These are phyloP conservation scores for Coemansia sp. DNA, from an alignment of 192 early-diverging fungal genomes.

Conservation along the genomic window DNA sequence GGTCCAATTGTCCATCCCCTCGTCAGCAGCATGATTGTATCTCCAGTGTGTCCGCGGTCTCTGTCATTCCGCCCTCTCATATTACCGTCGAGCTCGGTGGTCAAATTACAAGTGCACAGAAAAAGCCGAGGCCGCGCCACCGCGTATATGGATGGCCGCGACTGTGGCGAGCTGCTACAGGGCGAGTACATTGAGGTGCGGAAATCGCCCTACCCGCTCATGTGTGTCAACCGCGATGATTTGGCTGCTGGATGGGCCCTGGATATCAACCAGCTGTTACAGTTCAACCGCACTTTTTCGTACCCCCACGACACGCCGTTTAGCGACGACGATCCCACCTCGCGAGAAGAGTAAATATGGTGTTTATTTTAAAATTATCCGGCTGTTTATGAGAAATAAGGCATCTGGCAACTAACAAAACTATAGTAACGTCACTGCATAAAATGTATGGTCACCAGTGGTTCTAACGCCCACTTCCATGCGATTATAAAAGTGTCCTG, in stretches of 20 bases:
- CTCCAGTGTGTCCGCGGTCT: conserved; percentile 82
- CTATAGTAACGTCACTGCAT: no score
- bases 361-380: no score
- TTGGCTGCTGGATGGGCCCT: conserved; percentile 72
- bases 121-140: conserved; percentile 65
- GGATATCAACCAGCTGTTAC: conserved; percentile 82
- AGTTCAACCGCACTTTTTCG: conserved; percentile 76
- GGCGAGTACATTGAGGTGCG: conserved; percentile 59
- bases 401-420: no score
- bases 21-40: conserved; percentile 70
- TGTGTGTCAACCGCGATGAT: conserved; percentile 69
- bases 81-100: conserved; percentile 66
- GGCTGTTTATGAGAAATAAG: no score
- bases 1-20: conserved; percentile 81
- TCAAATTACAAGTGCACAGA: conserved; percentile 61
- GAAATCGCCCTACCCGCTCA: conserved; percentile 72
- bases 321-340: conserved; percentile 10
- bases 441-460: no score
- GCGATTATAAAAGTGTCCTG: no score
- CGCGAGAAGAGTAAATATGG: neutral
- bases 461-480: no score
- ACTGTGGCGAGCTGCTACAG: conserved; percentile 65
- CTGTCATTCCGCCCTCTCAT: conserved; percentile 81
- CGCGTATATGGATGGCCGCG: conserved; percentile 76
- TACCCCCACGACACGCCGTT: conserved; percentile 46